phyloP scores from a whole-genome alignment of 2,329 filamentous ascomycete species.

The Dactylellina drechsleri region DNA sequence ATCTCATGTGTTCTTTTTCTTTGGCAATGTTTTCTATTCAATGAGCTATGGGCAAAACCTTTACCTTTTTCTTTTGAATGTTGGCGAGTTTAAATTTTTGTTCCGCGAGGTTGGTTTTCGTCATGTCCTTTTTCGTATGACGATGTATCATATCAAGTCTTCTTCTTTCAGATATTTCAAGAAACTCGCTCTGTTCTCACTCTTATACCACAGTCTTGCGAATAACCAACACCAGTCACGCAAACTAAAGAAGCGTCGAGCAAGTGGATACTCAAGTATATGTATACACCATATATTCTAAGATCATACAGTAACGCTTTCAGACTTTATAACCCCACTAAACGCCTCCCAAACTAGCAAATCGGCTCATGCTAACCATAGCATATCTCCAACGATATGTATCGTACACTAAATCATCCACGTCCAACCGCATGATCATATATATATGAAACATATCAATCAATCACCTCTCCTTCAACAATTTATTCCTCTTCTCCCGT shows the following conservation, averaged over 20 bases:
- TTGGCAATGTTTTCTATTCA: slow-evolving; percentile 7
- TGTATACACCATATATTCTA: too few species aligned
- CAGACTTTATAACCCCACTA: background rate
- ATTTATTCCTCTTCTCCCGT: slow-evolving; percentile 94
- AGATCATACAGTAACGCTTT: too few species aligned
- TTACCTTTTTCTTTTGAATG: slow-evolving; percentile 1
- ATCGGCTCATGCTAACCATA: background rate
- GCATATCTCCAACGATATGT: too few species aligned
- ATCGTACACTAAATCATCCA: background rate
- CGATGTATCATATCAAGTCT: too few species aligned
- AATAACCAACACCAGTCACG: too few species aligned
- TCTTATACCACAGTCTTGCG: background rate
- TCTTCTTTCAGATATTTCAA: too few species aligned
- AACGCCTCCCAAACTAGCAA: background rate
- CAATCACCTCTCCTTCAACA: slow-evolving; percentile 66
- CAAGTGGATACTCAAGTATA: too few species aligned
- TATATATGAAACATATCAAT: too few species aligned
- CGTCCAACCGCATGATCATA: background rate
- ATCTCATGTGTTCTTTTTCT: slow-evolving; percentile 5
- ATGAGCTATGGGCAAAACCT: background rate
- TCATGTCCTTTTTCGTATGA: background rate
- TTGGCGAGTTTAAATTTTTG: slow-evolving; percentile 4
- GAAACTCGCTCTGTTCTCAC: background rate
- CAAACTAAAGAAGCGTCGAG: too few species aligned
- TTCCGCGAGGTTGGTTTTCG: slow-evolving; percentile 10